Evolutionary conservation across 2,329 filamentous ascomycete genomes (phyloP), one percentile per base, ranked within the genome.

Genomic region (Sarocladiaceae sp.): DNA sequence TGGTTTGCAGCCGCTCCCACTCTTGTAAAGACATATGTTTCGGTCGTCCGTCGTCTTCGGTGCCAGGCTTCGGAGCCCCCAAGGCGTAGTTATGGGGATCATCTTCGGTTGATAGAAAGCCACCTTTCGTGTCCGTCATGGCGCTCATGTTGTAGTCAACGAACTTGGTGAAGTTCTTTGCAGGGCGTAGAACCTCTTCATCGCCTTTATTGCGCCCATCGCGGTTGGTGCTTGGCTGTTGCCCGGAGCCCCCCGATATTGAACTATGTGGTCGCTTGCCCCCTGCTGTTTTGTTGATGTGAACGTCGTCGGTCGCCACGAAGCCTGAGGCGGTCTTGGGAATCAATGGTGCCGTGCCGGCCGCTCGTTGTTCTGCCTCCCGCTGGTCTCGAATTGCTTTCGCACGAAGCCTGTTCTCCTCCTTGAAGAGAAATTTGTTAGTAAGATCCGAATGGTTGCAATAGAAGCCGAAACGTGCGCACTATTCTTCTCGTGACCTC

Each of bases 101-200:
- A 58, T 98, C 93, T 50, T 91, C 86, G 1, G 79, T 76, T n/a
- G 84, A 86, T 51, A 98, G 66, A 64, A 98, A 98, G 1, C 93
- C 93, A 50, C 93, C 93, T 60, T 96, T 96, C 1, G 91, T 97
- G 62, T 98, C 93, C 6, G 85, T 94, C 89, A 98, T 97, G 66
- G 91, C 85, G 60, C 86, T 91, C 66, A 98, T 93, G 63, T 98
- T 93, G 67, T 96, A 97, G 59, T 98, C 93, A 58, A 98, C 90
- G 60, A 85, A 97, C 62, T 93, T 91, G 48, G 86, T 81, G 54
- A 97, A 96, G 58, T 94, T 96, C 57, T 82, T 79, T 37, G 88
- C 87, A 1, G 91, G 84, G 45, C 81, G 82, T 41, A 94, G 82
- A 33, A 62, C 48, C 60, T 58, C 69, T 13, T 71, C 69, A 51